Base-by-base conservation (phyloP, 768 basidiomycete species). In the Psilocybe subaeruginosa region DNA sequence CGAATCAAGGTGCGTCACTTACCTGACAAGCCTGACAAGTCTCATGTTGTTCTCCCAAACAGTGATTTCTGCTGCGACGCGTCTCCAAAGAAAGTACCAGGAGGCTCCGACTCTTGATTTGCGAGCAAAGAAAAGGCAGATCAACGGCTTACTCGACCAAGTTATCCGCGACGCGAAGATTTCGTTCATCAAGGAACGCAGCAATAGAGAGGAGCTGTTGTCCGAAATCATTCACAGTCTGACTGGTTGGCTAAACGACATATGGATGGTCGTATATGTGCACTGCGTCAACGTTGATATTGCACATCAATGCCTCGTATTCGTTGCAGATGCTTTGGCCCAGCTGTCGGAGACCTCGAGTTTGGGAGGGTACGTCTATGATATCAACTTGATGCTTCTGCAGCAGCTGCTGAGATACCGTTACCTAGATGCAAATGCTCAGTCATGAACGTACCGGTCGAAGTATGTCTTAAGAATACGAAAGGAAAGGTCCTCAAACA, bases 261-360 rank as follows among this genome's bases (percentile, higher is more conserved):
- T 90, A 37, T 91, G 89, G 89, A 77, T 69, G 56, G 76, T 80
- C 33, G 83, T 83, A 8, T 89, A 83, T 64, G 88, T 90, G 62
- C 80, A 86, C 64, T 74, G 80, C 16, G 78, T 81, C 33, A 71
- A 84, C 64, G 90, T 82, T 62, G 58, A 63, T 1, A 66, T 76
- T 23, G 88, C 85, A 0, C 89, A 91, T 64, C 64, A 70, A 1
- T 87, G 86, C 64, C 79, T 91, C 2, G 64, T 87, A 27, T 86
- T 82, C 59, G 74, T 78, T 8, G 78, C 78, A 47, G 80, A 83
- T 12, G 78, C 79, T 0, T 62, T 88, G 43, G 70, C 75, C 4
- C 78, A 80, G 53, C 75, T 88, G 50, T 75, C 66, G 1, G 77
- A 74, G 12, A 68, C 60, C 19, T 71, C 73, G 3, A 76, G 65